phyloP scores from a whole-genome alignment of 2,329 filamentous ascomycete genomes.

The Chaetomium sp. region DNA sequence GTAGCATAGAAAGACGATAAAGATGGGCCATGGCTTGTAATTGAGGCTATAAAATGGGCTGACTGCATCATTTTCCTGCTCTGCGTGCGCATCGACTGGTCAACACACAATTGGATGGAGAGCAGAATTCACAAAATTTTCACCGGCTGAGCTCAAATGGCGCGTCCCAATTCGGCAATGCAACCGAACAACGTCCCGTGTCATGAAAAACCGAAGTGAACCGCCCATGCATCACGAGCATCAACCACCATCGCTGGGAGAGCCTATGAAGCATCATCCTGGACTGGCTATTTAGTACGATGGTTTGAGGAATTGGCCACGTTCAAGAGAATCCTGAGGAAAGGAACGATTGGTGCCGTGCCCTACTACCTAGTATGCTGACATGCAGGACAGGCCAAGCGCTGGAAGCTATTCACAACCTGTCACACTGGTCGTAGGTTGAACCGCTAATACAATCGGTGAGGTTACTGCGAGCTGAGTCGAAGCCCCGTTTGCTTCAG shows the following conservation, averaged over 20 bases:
- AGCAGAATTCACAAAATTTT: neutral
- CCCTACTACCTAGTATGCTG: too few species aligned
- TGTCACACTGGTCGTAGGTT: too few species aligned
- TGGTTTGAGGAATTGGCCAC: too few species aligned
- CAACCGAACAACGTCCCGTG: neutral
- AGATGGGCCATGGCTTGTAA: constrained; percentile 20
- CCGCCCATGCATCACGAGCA: neutral
- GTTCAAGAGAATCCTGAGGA: too few species aligned
- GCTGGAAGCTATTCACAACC: too few species aligned
- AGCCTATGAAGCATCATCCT: too few species aligned
- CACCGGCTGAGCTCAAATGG: neutral
- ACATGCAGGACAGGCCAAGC: too few species aligned
- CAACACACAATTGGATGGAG: neutral
- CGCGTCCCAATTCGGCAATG: neutral
- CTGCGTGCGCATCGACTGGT: constrained; percentile 1
- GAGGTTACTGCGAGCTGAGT: too few species aligned
- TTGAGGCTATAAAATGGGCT: constrained; percentile 1
- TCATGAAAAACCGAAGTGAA: neutral
- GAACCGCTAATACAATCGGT: too few species aligned
- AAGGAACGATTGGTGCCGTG: too few species aligned
- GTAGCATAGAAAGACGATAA: constrained; percentile 22
- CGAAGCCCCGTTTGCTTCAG: too few species aligned
- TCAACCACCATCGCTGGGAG: neutral
- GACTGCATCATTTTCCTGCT: neutral
- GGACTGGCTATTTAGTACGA: too few species aligned